These are phyloP conservation scores for Kitagawia praeruptora DNA, from an alignment of 129 eudicot genomes.

Conservation along the genomic window DNA sequence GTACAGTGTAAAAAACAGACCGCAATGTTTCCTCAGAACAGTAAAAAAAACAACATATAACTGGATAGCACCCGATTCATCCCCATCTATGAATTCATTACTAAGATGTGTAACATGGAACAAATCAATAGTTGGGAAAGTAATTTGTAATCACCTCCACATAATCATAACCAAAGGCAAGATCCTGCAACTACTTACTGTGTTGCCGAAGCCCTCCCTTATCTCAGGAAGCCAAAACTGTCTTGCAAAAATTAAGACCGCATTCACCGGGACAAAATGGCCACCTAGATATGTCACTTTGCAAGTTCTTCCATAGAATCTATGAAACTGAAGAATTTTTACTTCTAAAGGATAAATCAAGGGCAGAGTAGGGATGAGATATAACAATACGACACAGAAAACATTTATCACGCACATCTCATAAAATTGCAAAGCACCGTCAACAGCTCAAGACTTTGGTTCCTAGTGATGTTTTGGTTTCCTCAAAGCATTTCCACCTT, in stretches of 20 bases:
- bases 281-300: neutral
- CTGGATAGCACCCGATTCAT: neutral
- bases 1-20: neutral
- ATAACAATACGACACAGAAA: neutral
- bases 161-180: neutral
- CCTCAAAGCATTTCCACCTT: neutral
- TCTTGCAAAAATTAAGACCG: neutral
- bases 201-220: neutral
- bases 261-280: neutral
- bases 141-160: neutral
- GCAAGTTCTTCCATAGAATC: neutral
- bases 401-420: neutral
- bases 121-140: neutral
- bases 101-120: neutral
- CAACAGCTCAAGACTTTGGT: neutral
- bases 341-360: neutral
- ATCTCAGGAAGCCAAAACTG: neutral
- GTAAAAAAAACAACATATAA: neutral
- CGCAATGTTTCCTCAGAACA: too few species aligned
- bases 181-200: neutral
- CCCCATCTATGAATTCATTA: neutral
- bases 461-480: neutral
- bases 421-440: neutral
- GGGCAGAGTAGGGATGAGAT: neutral
- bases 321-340: neutral